Evolutionary conservation across 352 stramenopile genomes (phyloP).

Genomic region (Pythium apleroticum): DNA sequence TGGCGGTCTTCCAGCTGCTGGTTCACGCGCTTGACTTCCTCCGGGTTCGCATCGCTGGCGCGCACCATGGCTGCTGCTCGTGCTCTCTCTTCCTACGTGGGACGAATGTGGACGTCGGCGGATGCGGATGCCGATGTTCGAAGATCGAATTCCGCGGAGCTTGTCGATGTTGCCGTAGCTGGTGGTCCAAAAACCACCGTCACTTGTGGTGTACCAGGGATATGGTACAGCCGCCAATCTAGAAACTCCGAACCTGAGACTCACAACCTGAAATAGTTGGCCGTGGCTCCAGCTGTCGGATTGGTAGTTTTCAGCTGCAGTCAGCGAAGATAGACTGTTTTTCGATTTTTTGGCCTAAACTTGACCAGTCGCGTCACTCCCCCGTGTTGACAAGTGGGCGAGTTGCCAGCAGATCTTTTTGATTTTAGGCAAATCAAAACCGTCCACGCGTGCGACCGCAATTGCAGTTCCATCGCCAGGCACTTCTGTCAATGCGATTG

Average conservation of each 20-base stretch:
- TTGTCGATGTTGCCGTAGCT: conserved; percentile 13
- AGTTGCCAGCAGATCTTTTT: neutral
- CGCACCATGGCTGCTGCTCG: conserved; percentile 23
- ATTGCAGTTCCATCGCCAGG: conserved; percentile 2
- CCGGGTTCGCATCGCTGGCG: conserved; percentile 33
- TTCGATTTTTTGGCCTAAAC: neutral
- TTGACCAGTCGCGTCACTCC: neutral
- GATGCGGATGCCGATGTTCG: neutral
- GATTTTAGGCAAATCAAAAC: conserved; percentile 2
- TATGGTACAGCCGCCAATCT: conserved; percentile 8
- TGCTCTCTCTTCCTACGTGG: neutral
- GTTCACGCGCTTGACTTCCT: conserved; percentile 80
- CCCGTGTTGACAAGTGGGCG: neutral
- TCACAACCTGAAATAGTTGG: no score
- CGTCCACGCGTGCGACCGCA: neutral
- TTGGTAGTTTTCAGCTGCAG: neutral
- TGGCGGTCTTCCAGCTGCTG: conserved; percentile 82
- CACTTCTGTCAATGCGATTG: conserved; percentile 11
- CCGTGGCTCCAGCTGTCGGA: no score
- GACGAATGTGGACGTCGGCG: neutral
- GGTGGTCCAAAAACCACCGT: conserved; percentile 14
- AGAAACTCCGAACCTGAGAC: neutral
- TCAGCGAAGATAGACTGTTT: neutral
- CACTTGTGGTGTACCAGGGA: neutral
- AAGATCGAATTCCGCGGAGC: conserved; percentile 5